Conservation (phyloP, 306 rosid species). For the Pachyrhizus erosus region DNA sequence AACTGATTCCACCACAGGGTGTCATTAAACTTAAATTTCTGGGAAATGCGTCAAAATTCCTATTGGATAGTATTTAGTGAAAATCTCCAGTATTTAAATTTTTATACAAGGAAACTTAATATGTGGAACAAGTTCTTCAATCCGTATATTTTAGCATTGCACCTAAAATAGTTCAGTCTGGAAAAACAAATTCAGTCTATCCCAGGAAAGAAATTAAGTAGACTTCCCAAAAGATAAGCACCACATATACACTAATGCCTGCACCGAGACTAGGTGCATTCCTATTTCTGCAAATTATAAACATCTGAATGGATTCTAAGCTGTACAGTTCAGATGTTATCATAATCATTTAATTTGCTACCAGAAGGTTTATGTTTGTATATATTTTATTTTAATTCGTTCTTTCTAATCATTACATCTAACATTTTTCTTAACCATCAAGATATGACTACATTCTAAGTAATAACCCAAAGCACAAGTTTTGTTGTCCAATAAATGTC, state of each 20-base stretch:
- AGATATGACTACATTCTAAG: slow-evolving; percentile 7
- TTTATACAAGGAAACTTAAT: not conserved
- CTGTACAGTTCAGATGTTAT: not conserved
- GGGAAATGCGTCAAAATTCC: not conserved
- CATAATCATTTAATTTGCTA: not conserved
- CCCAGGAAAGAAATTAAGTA: not conserved
- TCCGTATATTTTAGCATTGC: slow-evolving; percentile 19
- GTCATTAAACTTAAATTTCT: slow-evolving; percentile 15
- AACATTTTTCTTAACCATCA: slow-evolving; percentile 2
- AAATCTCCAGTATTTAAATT: slow-evolving; percentile 19
- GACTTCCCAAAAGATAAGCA: not conserved
- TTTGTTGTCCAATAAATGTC: slow-evolving; percentile 3
- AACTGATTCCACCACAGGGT: slow-evolving; percentile 40
- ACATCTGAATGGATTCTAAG: not conserved
- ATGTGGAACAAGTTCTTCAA: slow-evolving; percentile 3
- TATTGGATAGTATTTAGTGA: not conserved
- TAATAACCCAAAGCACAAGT: slow-evolving; percentile 13
- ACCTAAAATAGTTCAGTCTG: slow-evolving; percentile 26
- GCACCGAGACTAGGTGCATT: not conserved
- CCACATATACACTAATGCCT: not conserved
- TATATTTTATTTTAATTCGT: not conserved
- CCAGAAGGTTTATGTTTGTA: not conserved
- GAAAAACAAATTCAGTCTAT: not conserved
- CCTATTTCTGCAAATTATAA: not conserved
- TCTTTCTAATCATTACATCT: not conserved